Evolutionary conservation across 352 stramenopile genomes (phyloP), one percentile per base, ranked within the genome.

Genomic region (Globisporangium solare): DNA sequence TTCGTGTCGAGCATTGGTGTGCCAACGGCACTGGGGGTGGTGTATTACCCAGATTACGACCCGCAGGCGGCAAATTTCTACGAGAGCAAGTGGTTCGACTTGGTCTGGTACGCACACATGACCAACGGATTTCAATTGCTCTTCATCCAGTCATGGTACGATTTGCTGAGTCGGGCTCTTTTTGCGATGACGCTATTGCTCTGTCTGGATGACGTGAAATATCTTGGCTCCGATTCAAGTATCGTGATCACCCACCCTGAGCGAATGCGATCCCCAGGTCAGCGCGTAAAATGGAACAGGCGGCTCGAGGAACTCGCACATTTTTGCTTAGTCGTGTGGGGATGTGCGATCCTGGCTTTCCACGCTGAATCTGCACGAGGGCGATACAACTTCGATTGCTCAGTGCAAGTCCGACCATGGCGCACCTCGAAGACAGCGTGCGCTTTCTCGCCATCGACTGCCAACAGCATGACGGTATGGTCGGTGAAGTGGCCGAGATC

Each of bases 111-210:
- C 6, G 64, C 72, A 17, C 61, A 76, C 39, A 64, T 64, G 2
- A 66, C 73, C 35, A 79, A 68, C 45, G 71, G 84, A n/a, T 74
- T 84, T 48, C 63, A 68, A 43, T 59, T 87, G 32, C 51, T 76
- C 15, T 41, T 63, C 15, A 49, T 73, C 12, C 39, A 60, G 21
- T 64, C 58, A 21, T 47, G 54, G 21, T 20, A 64, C 3, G 65
- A 76, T 42, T 63, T 65, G 31, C 22, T 43, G 8, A 56, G 64
- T 13, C 65, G 66, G 42, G 46, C 54, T 17, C 51, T 59, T 8
- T 68, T 76, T 13, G 54, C 50, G 2, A 15, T 63, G 15, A 56
- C 53, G 13, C 47, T 67, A 2, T 32, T 60, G 35, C 45, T 49
- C 7, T 54, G 27, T 11, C 50, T 67, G 5, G 47, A 56, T 20